These are phyloP conservation scores for Sporothrix phasma DNA, from an alignment of 2,329 filamentous ascomycete species.

Conservation along the genomic window DNA sequence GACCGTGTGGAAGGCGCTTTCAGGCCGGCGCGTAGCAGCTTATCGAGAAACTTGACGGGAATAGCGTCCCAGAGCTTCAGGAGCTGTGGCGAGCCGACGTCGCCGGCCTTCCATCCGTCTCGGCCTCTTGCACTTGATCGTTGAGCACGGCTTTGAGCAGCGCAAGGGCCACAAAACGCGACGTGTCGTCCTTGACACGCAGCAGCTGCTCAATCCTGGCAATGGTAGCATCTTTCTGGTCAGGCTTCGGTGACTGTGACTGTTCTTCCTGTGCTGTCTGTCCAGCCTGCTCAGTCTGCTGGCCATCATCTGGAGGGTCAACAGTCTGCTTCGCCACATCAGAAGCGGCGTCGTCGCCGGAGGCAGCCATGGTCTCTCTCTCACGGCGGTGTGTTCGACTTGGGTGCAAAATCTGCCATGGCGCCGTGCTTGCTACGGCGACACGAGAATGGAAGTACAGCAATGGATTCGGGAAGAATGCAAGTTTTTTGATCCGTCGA, in stretches of 20 bases:
- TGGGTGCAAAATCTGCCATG: not conserved
- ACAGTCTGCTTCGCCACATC: not conserved
- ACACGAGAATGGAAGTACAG: not conserved
- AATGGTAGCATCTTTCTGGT: conserved; percentile 22
- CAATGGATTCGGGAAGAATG: not conserved
- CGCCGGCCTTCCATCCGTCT: not conserved
- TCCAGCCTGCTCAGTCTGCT: not conserved
- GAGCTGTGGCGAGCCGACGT: conserved; percentile 25
- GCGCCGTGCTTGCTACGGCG: not conserved
- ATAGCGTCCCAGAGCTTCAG: conserved; percentile 49
- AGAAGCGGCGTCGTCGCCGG: not conserved
- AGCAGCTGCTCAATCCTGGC: conserved; percentile 47
- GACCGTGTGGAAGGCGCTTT: conserved; percentile 6
- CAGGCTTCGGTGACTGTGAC: not conserved
- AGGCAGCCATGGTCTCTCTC: not conserved
- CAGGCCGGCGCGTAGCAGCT: conserved; percentile 47
- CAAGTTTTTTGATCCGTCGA: not conserved
- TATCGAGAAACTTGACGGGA: conserved; percentile 53
- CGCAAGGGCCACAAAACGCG: conserved; percentile 57
- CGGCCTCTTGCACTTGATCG: conserved; percentile 27
- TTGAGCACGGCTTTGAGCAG: conserved; percentile 57
- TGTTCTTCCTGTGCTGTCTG: not conserved
- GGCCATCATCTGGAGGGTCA: not conserved
- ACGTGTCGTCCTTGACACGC: conserved; percentile 53
- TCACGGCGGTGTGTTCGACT: not conserved